These are phyloP conservation scores for Quercus suber DNA, from an alignment of 306 rosid genomes.

Conservation along the genomic window DNA sequence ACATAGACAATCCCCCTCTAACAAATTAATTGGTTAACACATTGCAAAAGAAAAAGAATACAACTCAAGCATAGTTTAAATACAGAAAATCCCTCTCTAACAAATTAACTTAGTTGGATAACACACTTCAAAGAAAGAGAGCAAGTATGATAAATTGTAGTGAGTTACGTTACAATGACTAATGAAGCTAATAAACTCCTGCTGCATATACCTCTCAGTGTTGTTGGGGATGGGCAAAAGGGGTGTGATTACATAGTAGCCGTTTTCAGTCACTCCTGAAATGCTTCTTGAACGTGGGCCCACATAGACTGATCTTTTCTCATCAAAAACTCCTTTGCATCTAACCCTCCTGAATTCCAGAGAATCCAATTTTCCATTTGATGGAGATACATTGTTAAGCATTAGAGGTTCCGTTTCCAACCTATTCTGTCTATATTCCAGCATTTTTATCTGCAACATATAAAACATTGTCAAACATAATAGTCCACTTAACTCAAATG, in stretches of 20 bases:
- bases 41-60: neutral
- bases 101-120: neutral
- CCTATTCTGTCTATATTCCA: conserved; percentile 71
- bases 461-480: conserved; percentile 7
- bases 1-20: neutral
- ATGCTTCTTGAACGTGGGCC: conserved; percentile 99
- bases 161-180: conserved; percentile 9
- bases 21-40: neutral
- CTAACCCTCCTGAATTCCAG: conserved; percentile 78
- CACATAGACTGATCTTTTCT: conserved; percentile 63
- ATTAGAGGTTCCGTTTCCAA: conserved; percentile 73
- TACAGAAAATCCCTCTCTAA: neutral
- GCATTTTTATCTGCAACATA: conserved; percentile 55
- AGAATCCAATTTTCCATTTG: conserved; percentile 48
- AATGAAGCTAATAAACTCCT: conserved; percentile 6
- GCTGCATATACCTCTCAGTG: conserved; percentile 55
- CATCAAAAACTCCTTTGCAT: conserved; percentile 73
- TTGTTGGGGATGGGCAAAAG: conserved; percentile 55
- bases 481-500: conserved; percentile 6
- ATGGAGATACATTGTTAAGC: conserved; percentile 36
- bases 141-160: neutral
- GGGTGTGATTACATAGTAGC: conserved; percentile 84
- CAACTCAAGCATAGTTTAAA: neutral
- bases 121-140: neutral
- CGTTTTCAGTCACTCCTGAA: conserved; percentile 94